Evolutionary conservation across 257 asterid species (phyloP).

Genomic region (Petrea volubilis): DNA sequence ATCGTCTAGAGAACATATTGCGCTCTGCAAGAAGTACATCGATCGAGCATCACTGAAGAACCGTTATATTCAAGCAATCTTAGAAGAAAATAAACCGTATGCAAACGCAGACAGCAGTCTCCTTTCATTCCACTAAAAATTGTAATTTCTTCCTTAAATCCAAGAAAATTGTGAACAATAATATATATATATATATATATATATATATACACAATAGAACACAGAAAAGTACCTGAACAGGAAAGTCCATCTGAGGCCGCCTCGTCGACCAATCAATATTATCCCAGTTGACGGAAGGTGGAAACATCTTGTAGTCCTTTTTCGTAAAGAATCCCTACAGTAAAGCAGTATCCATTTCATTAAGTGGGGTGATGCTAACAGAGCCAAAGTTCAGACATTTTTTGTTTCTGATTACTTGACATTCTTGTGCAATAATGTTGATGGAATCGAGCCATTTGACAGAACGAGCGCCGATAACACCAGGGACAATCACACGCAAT

Average conservation of each 20-base stretch:
- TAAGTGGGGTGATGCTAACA: slow-evolving; percentile 5
- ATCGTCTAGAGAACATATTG: slow-evolving; percentile 82
- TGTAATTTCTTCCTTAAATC: too few species aligned
- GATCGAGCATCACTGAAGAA: slow-evolving; percentile 10
- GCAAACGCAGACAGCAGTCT: background rate
- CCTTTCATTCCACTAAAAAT: background rate
- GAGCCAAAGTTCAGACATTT: slow-evolving; percentile 12
- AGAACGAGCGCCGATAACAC: slow-evolving; percentile 98
- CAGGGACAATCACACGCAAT: slow-evolving; percentile 94
- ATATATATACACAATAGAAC: too few species aligned
- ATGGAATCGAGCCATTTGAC: slow-evolving; percentile 98
- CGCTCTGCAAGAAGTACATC: slow-evolving; percentile 63
- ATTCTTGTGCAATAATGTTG: slow-evolving; percentile 76
- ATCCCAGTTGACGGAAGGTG: slow-evolving; percentile 95
- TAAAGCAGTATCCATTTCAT: slow-evolving; percentile 25
- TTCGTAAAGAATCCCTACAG: slow-evolving; percentile 93
- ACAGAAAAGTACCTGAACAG: slow-evolving; percentile 71
- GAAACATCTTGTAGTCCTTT: slow-evolving; percentile 97
- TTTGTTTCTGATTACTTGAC: slow-evolving; percentile 53
- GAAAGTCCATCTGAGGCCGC: slow-evolving; percentile 90
- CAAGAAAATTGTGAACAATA: too few species aligned
- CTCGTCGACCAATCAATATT: slow-evolving; percentile 93
- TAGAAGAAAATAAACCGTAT: background rate
- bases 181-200: too few species aligned
- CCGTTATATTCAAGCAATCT: background rate